Evolutionary conservation across 106 monocot genomes (phyloP), one percentile per base, ranked within the genome.

Genomic region (Dendrobium officinale): DNA sequence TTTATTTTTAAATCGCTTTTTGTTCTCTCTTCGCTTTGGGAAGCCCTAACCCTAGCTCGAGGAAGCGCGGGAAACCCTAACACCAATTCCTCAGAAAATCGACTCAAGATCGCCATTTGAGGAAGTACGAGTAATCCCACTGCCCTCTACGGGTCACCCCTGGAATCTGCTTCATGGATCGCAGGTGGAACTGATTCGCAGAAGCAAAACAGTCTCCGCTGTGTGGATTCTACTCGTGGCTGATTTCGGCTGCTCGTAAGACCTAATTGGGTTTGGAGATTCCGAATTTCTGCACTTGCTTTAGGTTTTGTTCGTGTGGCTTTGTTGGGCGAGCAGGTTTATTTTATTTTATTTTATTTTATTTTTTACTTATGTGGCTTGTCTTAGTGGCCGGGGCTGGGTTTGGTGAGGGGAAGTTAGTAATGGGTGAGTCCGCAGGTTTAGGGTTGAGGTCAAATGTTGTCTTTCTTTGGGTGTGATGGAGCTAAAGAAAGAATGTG

Each of bases 51-150:
- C 76, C 76, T 76, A 47, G 47, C 13, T 47, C 42, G 20, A 19
- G 49, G 48, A 76, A 76, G 76, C 76, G 48, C 76, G 76, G 76
- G 48, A 76, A 76, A 48, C 48, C 76, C 76, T 41, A 76, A 27
- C 48, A n/a, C 42, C 24, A 48, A 11, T 48, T 49, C 48, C 45
- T 6, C 7, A 26, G 48, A 27, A 27, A 70, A 76, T 76, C 76
- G 49, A 41, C n/a, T 3, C 4, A 19, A 3, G 24, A 76, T 49
- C 45, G 48, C 76, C 76, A 76, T 76, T 76, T 76, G 76, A 8
- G 45, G 45, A 6, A 76, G 49, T 48, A 24, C 24, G 76, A 48
- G 76, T 24, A 9, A 19, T 8, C 26, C 76, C 6, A 8, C 45
- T 27, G 20, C 26, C 10, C 7, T 27, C 27, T 4, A 48, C 45